phyloP scores from a whole-genome alignment of 1,284 basidiomycete genomes.

The Ceratobasidium sp. region DNA sequence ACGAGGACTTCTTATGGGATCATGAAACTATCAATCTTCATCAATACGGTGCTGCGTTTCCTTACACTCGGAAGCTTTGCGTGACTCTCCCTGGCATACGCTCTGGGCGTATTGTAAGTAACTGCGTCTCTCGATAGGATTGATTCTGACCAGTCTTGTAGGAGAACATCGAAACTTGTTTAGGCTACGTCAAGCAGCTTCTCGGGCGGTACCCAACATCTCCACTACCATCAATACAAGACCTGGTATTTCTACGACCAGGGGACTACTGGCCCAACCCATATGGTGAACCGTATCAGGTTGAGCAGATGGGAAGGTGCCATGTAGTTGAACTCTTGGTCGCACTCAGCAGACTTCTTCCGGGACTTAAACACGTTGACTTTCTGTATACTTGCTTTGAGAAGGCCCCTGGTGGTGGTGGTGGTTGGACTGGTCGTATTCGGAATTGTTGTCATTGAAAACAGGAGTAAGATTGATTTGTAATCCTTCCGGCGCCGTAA shows the following conservation, averaged over 20 bases:
- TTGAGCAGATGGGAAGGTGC: slow-evolving; percentile 8
- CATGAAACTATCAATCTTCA: not conserved
- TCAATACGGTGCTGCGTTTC: slow-evolving; percentile 9
- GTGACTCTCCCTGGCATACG: slow-evolving; percentile 4
- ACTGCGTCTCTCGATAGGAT: not conserved
- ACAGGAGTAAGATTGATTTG: not conserved
- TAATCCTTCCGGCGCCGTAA: too few relatives aligned
- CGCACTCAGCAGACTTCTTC: not conserved
- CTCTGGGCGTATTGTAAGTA: slow-evolving; percentile 3
- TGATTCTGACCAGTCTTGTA: not conserved
- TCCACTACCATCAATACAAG: slow-evolving; percentile 2
- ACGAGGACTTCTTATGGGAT: slow-evolving; percentile 35
- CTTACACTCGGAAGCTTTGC: not conserved
- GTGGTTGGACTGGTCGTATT: not conserved
- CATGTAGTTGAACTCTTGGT: slow-evolving; percentile 2
- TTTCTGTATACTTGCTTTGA: slow-evolving; percentile 1
- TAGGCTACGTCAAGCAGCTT: not conserved
- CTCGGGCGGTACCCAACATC: not conserved
- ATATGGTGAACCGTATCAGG: slow-evolving; percentile 9
- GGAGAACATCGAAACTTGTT: slow-evolving; percentile 19
- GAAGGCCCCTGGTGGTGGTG: not conserved
- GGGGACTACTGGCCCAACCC: slow-evolving; percentile 27
- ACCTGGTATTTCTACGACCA: slow-evolving; percentile 13
- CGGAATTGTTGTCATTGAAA: slow-evolving; percentile 4
- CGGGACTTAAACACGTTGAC: slow-evolving; percentile 2